Conservation (phyloP, 2,329 filamentous ascomycete genomes). For the Hypoxylon sp. region DNA sequence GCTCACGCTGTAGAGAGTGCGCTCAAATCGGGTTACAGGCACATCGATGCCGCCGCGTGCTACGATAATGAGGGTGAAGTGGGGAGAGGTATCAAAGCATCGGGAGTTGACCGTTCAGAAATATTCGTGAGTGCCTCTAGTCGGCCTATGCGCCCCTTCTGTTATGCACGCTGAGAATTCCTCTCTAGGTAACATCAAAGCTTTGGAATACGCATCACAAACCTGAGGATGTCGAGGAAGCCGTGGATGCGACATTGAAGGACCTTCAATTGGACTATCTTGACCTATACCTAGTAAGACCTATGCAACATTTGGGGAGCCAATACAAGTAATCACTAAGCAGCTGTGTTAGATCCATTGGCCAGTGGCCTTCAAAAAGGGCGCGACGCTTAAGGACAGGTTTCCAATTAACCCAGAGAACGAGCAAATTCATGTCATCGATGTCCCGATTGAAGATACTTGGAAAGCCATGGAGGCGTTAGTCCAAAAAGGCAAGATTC, state of each 20-base stretch:
- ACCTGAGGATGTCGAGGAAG: conserved; percentile 48
- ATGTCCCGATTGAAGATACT: conserved; percentile 43
- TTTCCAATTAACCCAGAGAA: conserved; percentile 46
- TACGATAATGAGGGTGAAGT: conserved; percentile 70
- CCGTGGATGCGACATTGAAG: not conserved
- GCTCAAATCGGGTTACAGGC: conserved; percentile 66
- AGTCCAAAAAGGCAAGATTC: conserved; percentile 67
- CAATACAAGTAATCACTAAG: not conserved
- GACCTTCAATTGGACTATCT: not conserved
- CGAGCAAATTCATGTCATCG: conserved; percentile 46
- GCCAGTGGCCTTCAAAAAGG: conserved; percentile 53
- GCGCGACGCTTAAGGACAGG: conserved; percentile 31
- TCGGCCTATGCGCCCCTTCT: not conserved
- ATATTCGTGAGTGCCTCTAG: conserved; percentile 1
- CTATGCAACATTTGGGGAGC: not conserved
- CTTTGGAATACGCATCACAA: conserved; percentile 53
- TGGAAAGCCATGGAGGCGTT: conserved; percentile 56
- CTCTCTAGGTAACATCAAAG: conserved; percentile 30
- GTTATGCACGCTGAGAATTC: not conserved
- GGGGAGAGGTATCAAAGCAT: conserved; percentile 48
- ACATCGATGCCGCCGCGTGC: conserved; percentile 70
- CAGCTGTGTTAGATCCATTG: conserved; percentile 54
- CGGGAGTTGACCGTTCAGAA: conserved; percentile 27
- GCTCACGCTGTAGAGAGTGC: conserved; percentile 51
- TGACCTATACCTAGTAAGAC: not conserved